Evolutionary conservation across 2,329 filamentous ascomycete genomes (phyloP).

Genomic region (Aspergillus ochraceus): DNA sequence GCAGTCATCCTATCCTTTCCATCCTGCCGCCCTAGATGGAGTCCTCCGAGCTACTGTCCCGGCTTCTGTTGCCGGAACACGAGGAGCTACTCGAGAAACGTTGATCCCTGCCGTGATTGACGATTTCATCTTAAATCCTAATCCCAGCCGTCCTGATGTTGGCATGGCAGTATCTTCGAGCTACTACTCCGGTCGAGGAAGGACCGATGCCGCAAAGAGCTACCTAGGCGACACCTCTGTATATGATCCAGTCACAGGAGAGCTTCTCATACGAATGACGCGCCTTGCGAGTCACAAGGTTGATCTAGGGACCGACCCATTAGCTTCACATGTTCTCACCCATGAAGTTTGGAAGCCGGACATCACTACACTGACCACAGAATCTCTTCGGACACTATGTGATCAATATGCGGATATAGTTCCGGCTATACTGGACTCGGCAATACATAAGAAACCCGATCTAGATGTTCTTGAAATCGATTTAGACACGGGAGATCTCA

Average conservation of each 20-base stretch:
- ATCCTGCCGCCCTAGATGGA: slow-evolving; percentile 9
- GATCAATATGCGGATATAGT: not conserved
- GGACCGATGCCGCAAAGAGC: slow-evolving; percentile 2
- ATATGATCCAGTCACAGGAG: slow-evolving; percentile 7
- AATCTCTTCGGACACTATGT: not conserved
- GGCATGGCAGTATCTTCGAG: slow-evolving; percentile 5
- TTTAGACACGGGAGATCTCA: not conserved
- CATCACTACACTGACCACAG: not conserved
- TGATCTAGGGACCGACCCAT: slow-evolving; percentile 1
- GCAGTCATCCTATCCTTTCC: slow-evolving; percentile 6
- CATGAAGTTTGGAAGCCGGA: slow-evolving; percentile 7
- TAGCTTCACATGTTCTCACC: slow-evolving; percentile 1
- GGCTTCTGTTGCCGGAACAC: not conserved
- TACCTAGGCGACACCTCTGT: slow-evolving; percentile 2
- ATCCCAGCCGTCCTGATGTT: not conserved
- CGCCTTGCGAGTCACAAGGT: slow-evolving; percentile 1
- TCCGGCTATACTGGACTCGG: not conserved
- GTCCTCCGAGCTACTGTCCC: slow-evolving; percentile 5
- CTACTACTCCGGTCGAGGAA: slow-evolving; percentile 5
- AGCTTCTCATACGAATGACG: slow-evolving; percentile 5
- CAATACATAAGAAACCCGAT: slow-evolving; percentile 1
- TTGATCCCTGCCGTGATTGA: slow-evolving; percentile 8
- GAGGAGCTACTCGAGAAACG: not conserved
- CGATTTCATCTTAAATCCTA: slow-evolving; percentile 9
- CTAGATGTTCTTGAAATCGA: slow-evolving; percentile 6